Evolutionary conservation across 345 rosid genomes (phyloP).

Genomic region (Anacardium occidentale): DNA sequence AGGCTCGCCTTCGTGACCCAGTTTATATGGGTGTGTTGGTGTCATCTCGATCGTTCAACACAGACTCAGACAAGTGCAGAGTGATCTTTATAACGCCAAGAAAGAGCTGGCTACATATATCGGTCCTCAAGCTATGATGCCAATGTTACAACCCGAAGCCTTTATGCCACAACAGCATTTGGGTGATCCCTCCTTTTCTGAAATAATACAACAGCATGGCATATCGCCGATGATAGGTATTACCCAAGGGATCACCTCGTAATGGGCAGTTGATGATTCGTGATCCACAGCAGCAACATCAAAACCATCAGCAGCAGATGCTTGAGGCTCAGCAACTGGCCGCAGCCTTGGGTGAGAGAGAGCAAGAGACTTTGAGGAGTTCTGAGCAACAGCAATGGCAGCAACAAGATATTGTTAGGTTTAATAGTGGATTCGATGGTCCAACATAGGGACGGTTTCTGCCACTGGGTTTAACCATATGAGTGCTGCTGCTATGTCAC

Average conservation of each 20-base stretch:
- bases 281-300: slow-evolving; percentile 37
- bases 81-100: slow-evolving; percentile 47
- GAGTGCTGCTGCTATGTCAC: slow-evolving; percentile 36
- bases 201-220: slow-evolving; percentile 28
- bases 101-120: slow-evolving; percentile 55
- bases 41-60: slow-evolving; percentile 71
- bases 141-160: slow-evolving; percentile 33
- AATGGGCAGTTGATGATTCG: slow-evolving; percentile 35
- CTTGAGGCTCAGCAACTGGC: slow-evolving; percentile 64
- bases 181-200: slow-evolving; percentile 37
- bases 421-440: slow-evolving; percentile 35
- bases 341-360: slow-evolving; percentile 55
- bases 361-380: slow-evolving; percentile 57
- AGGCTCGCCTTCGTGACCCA: slow-evolving; percentile 74
- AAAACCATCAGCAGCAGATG: slow-evolving; percentile 39
- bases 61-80: slow-evolving; percentile 48
- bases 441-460: slow-evolving; percentile 33
- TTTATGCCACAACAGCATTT: slow-evolving; percentile 33
- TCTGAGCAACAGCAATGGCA: slow-evolving; percentile 48
- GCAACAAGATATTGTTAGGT: slow-evolving; percentile 46
- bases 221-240: slow-evolving; percentile 52
- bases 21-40: slow-evolving; percentile 90
- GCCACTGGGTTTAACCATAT: slow-evolving; percentile 44
- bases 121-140: slow-evolving; percentile 52
- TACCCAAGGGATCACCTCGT: slow-evolving; percentile 32